Base-by-base conservation (phyloP, 1,139 yeast species). In the Suhomyces bokatorum region DNA sequence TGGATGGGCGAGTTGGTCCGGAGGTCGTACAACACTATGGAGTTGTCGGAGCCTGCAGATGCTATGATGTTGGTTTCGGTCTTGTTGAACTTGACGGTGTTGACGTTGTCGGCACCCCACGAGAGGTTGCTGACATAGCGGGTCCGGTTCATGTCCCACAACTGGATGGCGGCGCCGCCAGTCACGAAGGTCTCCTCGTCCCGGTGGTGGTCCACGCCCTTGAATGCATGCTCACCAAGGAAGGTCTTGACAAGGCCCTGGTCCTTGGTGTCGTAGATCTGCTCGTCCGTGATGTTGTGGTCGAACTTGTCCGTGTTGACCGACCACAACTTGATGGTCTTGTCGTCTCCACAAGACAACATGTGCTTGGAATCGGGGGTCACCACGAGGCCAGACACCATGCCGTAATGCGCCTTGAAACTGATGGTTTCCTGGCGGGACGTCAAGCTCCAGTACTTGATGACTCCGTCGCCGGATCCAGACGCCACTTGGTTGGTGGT, bases 91-190 rank as follows among this genome's bases (percentile, higher is more conserved):
- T 83, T 83, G 37, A 91, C 97, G 5, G 85, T 74, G 46, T 77
- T 83, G 47, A 91, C 76, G 60, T 89, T 89, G 62, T 95, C 99
- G 8, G 96, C 95, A 37, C 98, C 99, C 99, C 99, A 95, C 1
- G 95, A 81, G 48, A 93, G 70, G 56, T 89, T 78, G 14, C 88
- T 75, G 8, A 86, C 66, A 27, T 96, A 89, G 56, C 86, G 83
- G 31, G 89, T 80, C 56, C 99, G 75, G 52, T 78, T 78, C 44
- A 82, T 70, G 63, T 93, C 97, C 99, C 99, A 95, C 26, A 95
- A 67, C 58, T 91, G 90, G 43, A 95, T 86, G 24, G 78, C 73
- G 0, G 89, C 87, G 49, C 99, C 98, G 32, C 97, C 98, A 5
- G 99, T 91, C 6, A 88, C 96, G 67, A 95, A 95, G 39, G 78